phyloP scores from a whole-genome alignment of 2,329 filamentous ascomycete species.

The Paracamarosporium sp. region DNA sequence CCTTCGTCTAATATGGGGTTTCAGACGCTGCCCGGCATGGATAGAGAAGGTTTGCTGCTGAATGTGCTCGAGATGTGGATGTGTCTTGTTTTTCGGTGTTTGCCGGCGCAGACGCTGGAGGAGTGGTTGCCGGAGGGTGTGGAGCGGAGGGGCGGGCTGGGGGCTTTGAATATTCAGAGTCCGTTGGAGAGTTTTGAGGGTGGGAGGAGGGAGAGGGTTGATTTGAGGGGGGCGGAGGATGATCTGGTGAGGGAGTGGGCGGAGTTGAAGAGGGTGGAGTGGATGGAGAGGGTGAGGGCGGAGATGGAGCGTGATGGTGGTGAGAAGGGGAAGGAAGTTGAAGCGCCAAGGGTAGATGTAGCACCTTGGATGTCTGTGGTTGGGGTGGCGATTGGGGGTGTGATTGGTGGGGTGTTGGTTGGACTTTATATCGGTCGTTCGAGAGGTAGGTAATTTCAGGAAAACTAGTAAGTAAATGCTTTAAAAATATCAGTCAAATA shows the following conservation, averaged over 20 bases:
- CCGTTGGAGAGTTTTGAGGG: slow-evolving; percentile 38
- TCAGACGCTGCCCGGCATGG: slow-evolving; percentile 29
- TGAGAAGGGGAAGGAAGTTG: not conserved
- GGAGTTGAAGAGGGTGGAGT: slow-evolving; percentile 2
- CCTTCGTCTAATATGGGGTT: slow-evolving; percentile 17
- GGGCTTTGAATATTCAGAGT: slow-evolving; percentile 37
- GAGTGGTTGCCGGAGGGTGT: slow-evolving; percentile 29
- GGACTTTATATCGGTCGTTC: not conserved
- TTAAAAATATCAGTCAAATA: no score
- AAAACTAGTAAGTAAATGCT: no score
- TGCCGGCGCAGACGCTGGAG: slow-evolving; percentile 25
- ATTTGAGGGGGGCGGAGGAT: slow-evolving; percentile 30
- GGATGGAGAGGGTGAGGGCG: not conserved
- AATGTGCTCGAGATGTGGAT: slow-evolving; percentile 48
- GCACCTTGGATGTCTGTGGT: not conserved
- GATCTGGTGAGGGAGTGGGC: slow-evolving; percentile 25
- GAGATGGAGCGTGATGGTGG: not conserved
- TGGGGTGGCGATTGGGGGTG: not conserved
- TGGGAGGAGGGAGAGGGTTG: slow-evolving; percentile 23
- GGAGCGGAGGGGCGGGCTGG: slow-evolving; percentile 20
- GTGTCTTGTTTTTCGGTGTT: slow-evolving; percentile 36
- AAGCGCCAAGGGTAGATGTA: not conserved
- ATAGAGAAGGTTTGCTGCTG: slow-evolving; percentile 30
- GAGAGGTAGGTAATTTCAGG: not conserved
- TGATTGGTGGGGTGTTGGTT: not conserved